Base-by-base conservation (phyloP, 345 rosid genomes). In the Eucalyptus cloeziana region DNA sequence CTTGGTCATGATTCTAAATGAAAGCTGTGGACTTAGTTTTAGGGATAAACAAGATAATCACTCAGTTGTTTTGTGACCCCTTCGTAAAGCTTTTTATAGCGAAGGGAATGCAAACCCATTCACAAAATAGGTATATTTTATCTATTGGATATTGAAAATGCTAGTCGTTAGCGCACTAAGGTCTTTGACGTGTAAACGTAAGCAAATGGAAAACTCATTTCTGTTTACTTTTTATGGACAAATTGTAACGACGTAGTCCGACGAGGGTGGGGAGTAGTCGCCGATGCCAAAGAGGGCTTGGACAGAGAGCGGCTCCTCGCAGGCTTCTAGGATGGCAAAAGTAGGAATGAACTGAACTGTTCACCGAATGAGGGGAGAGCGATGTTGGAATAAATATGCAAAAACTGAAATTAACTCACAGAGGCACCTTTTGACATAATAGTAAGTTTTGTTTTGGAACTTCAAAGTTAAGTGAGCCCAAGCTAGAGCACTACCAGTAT, bases 191-290 rank as follows among this genome's bases (percentile, higher is more conserved):
- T 76, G 30, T 76, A 4, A 6, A 76, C 30, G 13, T 76, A 43
- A 40, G 30, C 83, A 76, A 40, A 40, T 11, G 85, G 47, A 76
- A 76, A 76, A 40, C 24, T 40, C 27, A 37, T 71, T 33, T 71
- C 81, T 71, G 27, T 71, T 71, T 21, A 71, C 13, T 37, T 37
- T 71, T 71, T 24, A 71, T 5, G 14, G 14, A 71, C 22, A 37
- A 19, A 37, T 3, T 2, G 4, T 52, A 52, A 52, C 0, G 25
- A 52, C 25, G 25, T 21, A 1, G 25, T 52, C 4, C 2, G 10
- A 52, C 25, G 4, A 52, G 58, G 25, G 58, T 52, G 58, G 58
- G 58, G 58, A 52, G 25, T 52, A 25, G 25, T 52, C 4, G 4
- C 58, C 1, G 10, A 52, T 52, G 58, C 25, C 58, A 52, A 52